Percentiles rank a stretch among this genome's conserved stretches.
Conservation (phyloP, 495 filamentous ascomycete species). For the Hyaloscypha bicolor region DNA sequence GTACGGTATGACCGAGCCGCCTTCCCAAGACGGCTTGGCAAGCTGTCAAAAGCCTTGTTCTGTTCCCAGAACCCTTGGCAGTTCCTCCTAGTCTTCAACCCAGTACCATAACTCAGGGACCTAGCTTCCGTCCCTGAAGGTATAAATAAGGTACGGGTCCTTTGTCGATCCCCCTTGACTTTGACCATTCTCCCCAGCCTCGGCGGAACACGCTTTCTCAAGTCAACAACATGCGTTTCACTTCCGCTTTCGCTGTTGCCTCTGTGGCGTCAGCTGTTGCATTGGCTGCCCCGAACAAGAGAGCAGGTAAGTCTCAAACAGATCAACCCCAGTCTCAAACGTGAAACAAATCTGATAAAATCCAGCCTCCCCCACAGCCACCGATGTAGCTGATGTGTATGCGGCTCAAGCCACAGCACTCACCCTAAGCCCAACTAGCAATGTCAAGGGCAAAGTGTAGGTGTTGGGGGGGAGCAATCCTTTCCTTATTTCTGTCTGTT, state of each 20-base stretch:
- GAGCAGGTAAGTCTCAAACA: not conserved
- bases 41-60: not conserved
- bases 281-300: slow-evolving; percentile 10
- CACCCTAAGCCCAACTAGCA: slow-evolving; percentile 54
- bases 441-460: slow-evolving; percentile 52
- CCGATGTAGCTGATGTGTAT: slow-evolving; percentile 27
- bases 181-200: slow-evolving; percentile 11
- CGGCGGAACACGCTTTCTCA: not conserved
- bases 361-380: slow-evolving; percentile 29
- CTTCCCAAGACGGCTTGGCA: not conserved
- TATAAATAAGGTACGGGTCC: slow-evolving; percentile 22
- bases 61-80: not conserved
- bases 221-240: slow-evolving; percentile 30
- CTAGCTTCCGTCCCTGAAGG: not conserved
- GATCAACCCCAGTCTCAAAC: not conserved
- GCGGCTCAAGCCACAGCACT: slow-evolving; percentile 39
- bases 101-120: slow-evolving; percentile 17
- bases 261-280: slow-evolving; percentile 16
- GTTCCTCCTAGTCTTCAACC: slow-evolving; percentile 7
- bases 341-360: not conserved
- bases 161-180: slow-evolving; percentile 11
- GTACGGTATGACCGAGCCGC: not conserved
- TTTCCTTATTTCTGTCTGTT: too few relatives aligned
- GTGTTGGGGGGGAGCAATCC: too few relatives aligned
- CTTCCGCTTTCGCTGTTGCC: slow-evolving; percentile 10